phyloP scores from a whole-genome alignment of 2,329 filamentous ascomycete genomes.

The Setomelanomma holmii region DNA sequence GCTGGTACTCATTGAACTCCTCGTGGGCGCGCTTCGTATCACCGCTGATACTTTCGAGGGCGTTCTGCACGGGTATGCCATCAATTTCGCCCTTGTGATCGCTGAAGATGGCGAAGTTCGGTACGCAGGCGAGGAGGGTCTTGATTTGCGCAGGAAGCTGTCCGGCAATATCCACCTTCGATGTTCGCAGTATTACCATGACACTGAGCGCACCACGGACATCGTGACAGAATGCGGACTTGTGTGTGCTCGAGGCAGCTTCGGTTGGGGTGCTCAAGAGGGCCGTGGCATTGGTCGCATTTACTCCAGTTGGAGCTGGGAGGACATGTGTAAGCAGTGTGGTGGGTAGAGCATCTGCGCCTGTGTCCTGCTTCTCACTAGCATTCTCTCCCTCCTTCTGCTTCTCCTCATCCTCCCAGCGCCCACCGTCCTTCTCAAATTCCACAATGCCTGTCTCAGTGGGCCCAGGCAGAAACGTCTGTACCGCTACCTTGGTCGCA shows the following conservation, averaged over 20 bases:
- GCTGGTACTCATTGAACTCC: constrained; percentile 62
- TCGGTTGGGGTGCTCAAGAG: constrained; percentile 1
- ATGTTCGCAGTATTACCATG: constrained; percentile 65
- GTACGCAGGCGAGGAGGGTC: constrained; percentile 63
- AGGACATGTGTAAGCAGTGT: constrained; percentile 13
- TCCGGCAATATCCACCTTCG: constrained; percentile 62
- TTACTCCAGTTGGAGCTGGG: constrained; percentile 3
- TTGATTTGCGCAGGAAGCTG: constrained; percentile 63
- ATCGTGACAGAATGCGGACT: constrained; percentile 28
- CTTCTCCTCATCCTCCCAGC: constrained; percentile 26
- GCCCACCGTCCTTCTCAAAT: constrained; percentile 27
- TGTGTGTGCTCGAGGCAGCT: constrained; percentile 3
- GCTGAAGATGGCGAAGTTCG: constrained; percentile 65
- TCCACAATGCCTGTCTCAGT: constrained; percentile 14
- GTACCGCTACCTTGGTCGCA: constrained; percentile 1
- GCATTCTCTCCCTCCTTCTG: constrained; percentile 3
- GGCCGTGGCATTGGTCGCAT: constrained; percentile 6
- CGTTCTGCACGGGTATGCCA: constrained; percentile 60
- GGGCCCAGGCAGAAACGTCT: constrained; percentile 5
- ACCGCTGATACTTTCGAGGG: constrained; percentile 52
- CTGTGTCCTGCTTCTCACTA: not conserved
- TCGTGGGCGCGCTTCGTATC: constrained; percentile 46
- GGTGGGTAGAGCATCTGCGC: constrained; percentile 4
- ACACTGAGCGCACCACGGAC: constrained; percentile 55
- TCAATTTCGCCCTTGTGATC: constrained; percentile 62